Percentiles rank a stretch among this genome's conserved stretches.
Evolutionary conservation across 768 basidiomycete species (phyloP).

Genomic region (Lactarius deliciosus): DNA sequence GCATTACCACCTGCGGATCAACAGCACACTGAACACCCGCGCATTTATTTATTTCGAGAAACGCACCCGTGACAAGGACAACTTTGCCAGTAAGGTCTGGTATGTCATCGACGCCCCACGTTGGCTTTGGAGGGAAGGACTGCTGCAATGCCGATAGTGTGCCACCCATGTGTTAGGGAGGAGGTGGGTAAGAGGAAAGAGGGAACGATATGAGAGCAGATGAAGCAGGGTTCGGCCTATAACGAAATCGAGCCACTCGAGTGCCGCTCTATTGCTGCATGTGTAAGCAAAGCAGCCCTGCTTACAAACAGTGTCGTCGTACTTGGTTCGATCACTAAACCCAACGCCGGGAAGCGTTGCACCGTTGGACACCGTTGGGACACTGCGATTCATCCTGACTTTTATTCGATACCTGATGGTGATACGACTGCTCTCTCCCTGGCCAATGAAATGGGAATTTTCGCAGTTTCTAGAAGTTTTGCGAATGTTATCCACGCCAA

Average conservation of each 20-base stretch:
- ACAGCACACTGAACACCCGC: slow-evolving; percentile 8
- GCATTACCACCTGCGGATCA: slow-evolving; percentile 37
- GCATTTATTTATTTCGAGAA: slow-evolving; percentile 48
- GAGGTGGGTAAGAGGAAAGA: neutral
- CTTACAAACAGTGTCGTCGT: too few species aligned
- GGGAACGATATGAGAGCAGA: neutral
- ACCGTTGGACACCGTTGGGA: too few species aligned
- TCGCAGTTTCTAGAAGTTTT: too few species aligned
- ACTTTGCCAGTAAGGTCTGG: neutral
- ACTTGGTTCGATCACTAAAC: too few species aligned
- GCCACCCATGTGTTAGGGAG: neutral
- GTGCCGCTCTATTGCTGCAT: too few species aligned
- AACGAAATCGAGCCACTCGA: neutral
- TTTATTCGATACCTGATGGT: too few species aligned
- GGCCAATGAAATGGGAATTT: too few species aligned
- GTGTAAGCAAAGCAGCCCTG: too few species aligned
- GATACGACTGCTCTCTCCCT: too few species aligned
- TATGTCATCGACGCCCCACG: slow-evolving; percentile 41
- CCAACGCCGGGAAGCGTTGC: too few species aligned
- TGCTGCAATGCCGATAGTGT: slow-evolving; percentile 25
- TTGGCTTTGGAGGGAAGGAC: slow-evolving; percentile 43
- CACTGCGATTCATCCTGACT: too few species aligned
- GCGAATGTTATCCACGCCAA: too few species aligned
- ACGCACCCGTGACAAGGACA: neutral
- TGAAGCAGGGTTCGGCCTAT: neutral